These are phyloP conservation scores for Dryas drummondii DNA, from an alignment of 306 rosid species.

Conservation along the genomic window DNA sequence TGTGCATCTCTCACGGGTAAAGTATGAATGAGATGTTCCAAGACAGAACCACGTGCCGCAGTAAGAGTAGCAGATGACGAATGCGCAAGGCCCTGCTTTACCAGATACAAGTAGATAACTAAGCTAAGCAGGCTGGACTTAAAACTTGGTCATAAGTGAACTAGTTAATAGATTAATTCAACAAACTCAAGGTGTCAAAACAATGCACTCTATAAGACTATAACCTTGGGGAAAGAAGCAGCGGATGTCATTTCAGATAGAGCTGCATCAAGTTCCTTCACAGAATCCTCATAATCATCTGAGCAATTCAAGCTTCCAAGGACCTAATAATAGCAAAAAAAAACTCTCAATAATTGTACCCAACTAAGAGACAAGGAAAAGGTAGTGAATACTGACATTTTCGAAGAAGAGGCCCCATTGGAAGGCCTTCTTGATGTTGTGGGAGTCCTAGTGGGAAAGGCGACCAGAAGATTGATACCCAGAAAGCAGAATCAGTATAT, in stretches of 20 bases:
- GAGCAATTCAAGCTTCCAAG: slow-evolving; percentile 27
- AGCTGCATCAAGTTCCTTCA: slow-evolving; percentile 38
- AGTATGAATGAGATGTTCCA: slow-evolving; percentile 30
- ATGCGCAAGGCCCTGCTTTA: slow-evolving; percentile 34
- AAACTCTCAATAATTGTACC: not conserved
- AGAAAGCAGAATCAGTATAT: slow-evolving; percentile 42
- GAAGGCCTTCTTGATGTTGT: slow-evolving; percentile 32
- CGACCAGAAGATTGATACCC: slow-evolving; percentile 46
- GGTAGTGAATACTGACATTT: slow-evolving; percentile 26
- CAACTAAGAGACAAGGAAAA: not conserved
- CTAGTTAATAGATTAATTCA: not conserved
- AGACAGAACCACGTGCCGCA: slow-evolving; percentile 14
- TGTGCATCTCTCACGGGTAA: slow-evolving; percentile 31
- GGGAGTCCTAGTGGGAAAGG: slow-evolving; percentile 38
- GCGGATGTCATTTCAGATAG: slow-evolving; percentile 35
- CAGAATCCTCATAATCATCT: slow-evolving; percentile 29
- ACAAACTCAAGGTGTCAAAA: not conserved
- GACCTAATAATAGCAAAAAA: slow-evolving; percentile 17
- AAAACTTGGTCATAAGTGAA: not conserved
- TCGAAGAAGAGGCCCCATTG: slow-evolving; percentile 46
- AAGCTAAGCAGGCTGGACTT: not conserved
- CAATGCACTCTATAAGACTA: not conserved
- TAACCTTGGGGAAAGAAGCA: slow-evolving; percentile 39
- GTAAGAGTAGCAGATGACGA: slow-evolving; percentile 30
- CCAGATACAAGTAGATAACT: not conserved